Base-by-base conservation (phyloP, 768 basidiomycete species). In the Coprinellus aureogranulatus region DNA sequence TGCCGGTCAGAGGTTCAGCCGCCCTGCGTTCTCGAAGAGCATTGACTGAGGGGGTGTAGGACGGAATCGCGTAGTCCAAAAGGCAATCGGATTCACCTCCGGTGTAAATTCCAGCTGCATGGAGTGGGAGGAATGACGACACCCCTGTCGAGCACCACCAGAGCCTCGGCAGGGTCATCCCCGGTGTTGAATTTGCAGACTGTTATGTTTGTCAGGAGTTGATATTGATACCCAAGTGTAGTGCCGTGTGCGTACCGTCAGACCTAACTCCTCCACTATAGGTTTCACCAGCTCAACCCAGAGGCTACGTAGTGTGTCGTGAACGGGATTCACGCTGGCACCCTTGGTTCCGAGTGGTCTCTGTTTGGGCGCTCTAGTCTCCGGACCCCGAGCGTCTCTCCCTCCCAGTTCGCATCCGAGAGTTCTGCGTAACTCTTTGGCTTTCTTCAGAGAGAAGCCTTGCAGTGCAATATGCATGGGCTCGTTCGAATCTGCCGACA, bases 51-150 rank as follows among this genome's bases (percentile, higher is more conserved):
- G 66, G 50, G 25, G 58, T 65, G 57, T 66, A 68, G 25, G 67
- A 66, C 0, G 66, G 65, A 8, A 64, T 51, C 9, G 52, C 63
- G 47, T 51, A 62, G 42, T 66, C 61, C 12, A 55, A 52, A 10
- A 61, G 4, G 34, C 53, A 53, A 16, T 23, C 20, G 1, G 23
- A 25, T 4, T 53, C 48, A 22, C 25, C 26, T 3, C 22, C 57
- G 48, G 51, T 52, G 27, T 74, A 75, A 1, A 67, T 63, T 5
- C 70, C 67, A 41, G 77, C 77, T 1, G 74, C 74, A 12, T 77
- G 77, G 18, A 77, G 61, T 4, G 76, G 76, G 25, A 77, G 55
- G 27, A 72, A 69, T 4, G 70, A 27, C 55, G 77, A 68, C 18
- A 53, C 58, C 11, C 70, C 68, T 14, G 68, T 65, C 16, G 64